Base-by-base conservation (phyloP, 1,284 basidiomycete species). In the Irpex sp. region DNA sequence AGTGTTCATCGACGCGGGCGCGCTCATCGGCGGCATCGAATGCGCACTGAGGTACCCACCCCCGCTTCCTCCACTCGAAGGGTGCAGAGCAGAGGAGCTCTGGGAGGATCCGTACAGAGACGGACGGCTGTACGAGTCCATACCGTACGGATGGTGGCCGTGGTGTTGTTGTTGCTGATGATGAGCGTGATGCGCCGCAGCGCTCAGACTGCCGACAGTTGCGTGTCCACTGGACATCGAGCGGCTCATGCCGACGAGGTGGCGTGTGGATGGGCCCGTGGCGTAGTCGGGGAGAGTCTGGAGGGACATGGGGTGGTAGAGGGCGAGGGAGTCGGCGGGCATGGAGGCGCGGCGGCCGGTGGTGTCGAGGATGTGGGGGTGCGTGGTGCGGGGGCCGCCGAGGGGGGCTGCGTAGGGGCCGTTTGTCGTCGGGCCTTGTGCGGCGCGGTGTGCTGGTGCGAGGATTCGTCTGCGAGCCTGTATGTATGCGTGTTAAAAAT, bases 391-490 rank as follows among this genome's bases (percentile, higher is more conserved):
- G 26, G 26, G 26, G 75, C 73, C 11, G 82, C 84, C 0, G 90
- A 91, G 1, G 89, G 89, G 2, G 89, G 89, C 7, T 75, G 73
- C 11, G 82, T 84, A 60, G 79, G 90, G 89, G 1, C 85, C 83
- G 3, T 88, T 90, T 0, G 90, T 91, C 1, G 90, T 89, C 1
- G 91, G 89, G 6, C 87, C 86, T 7, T 85, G 83, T 1, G 87
- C 85, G 15, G 88, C 84, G 65, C 87, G 85, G 65, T 91, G 88
- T 0, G 89, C 90, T 31, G 91, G 91, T 3, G 91, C 91, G 63
- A 93, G 84, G 71, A 93, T 93, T 64, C 91, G 86, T 66, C 91
- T 85, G 36, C 91, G 84, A 68, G 91, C 91, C 90, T 92, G 72
- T 51, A 38, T 11, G 15, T 26, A 26, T 26, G 26, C 26, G 26